These are phyloP conservation scores for Colletotrichum zoysiae DNA, from an alignment of 2,329 filamentous ascomycete genomes.

Conservation along the genomic window DNA sequence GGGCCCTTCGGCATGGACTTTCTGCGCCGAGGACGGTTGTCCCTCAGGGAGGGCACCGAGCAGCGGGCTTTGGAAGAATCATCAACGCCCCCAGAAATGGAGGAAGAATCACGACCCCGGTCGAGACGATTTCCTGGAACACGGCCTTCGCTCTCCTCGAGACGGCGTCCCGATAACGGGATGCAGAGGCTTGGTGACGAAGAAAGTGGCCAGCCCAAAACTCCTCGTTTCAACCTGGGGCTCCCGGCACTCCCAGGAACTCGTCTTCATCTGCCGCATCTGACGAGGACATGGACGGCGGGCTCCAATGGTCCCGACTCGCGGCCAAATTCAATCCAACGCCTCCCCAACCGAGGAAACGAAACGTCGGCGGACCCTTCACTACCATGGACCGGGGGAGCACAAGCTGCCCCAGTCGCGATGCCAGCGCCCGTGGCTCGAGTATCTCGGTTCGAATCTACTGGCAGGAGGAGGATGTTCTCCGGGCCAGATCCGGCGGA, in stretches of 20 bases:
- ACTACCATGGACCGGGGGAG: slow-evolving; percentile 18
- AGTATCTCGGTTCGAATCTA: slow-evolving; percentile 23
- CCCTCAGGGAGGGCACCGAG: slow-evolving; percentile 23
- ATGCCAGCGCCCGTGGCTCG: slow-evolving; percentile 28
- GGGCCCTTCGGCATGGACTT: slow-evolving; percentile 32
- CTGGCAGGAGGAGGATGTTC: slow-evolving; percentile 45
- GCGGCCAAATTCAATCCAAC: slow-evolving; percentile 30
- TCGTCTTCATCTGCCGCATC: slow-evolving; percentile 56
- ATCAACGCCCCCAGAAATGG: slow-evolving; percentile 39
- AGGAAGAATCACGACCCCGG: slow-evolving; percentile 23
- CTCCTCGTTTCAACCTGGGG: slow-evolving; percentile 56
- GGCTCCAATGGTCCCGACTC: slow-evolving; percentile 48
- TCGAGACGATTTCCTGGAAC: slow-evolving; percentile 24
- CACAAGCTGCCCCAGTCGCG: slow-evolving; percentile 12
- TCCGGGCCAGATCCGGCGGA: slow-evolving; percentile 63
- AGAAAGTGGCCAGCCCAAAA: slow-evolving; percentile 60
- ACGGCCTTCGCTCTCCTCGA: slow-evolving; percentile 21
- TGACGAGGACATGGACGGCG: slow-evolving; percentile 55
- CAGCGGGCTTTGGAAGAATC: slow-evolving; percentile 32
- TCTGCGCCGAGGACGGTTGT: slow-evolving; percentile 26
- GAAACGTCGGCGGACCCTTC: slow-evolving; percentile 31
- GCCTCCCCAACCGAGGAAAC: slow-evolving; percentile 43
- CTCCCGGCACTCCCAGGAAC: slow-evolving; percentile 56
- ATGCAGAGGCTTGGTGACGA: slow-evolving; percentile 41
- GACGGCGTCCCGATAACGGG: slow-evolving; percentile 16